Percentiles rank a stretch among this genome's conserved stretches.
These are phyloP conservation scores for Geotrichum aggregatum DNA, from an alignment of 1,139 yeast species.

Conservation along the genomic window DNA sequence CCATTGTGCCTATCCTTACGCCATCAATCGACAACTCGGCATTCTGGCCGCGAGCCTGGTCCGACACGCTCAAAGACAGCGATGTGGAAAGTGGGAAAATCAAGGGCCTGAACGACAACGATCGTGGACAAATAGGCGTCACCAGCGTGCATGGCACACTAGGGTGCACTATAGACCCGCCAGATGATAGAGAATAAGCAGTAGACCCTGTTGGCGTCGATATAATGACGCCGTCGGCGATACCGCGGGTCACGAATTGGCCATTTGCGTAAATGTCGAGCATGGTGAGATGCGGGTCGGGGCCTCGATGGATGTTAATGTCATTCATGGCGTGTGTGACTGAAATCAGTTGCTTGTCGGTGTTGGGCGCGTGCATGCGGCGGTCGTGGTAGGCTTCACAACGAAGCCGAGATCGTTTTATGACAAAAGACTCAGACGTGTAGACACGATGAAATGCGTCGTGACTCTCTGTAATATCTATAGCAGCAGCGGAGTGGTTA, in stretches of 20 bases:
- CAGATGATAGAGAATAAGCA: slow-evolving; percentile 83
- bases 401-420: slow-evolving; percentile 72
- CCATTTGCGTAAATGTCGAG: slow-evolving; percentile 79
- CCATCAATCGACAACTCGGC: slow-evolving; percentile 69
- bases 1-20: slow-evolving; percentile 60
- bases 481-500: neutral
- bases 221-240: slow-evolving; percentile 83
- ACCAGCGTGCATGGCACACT: slow-evolving; percentile 73
- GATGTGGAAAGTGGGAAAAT: slow-evolving; percentile 71
- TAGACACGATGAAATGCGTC: slow-evolving; percentile 64
- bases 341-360: slow-evolving; percentile 15
- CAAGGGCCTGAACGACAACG: slow-evolving; percentile 80
- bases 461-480: slow-evolving; percentile 55
- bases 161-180: slow-evolving; percentile 92
- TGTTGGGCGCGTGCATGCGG: slow-evolving; percentile 13
- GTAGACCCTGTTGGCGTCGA: slow-evolving; percentile 95
- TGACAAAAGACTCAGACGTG: slow-evolving; percentile 61
- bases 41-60: slow-evolving; percentile 37
- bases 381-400: slow-evolving; percentile 48
- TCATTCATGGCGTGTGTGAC: slow-evolving; percentile 80
- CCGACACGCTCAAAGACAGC: slow-evolving; percentile 56
- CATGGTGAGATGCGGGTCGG: slow-evolving; percentile 78
- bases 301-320: slow-evolving; percentile 80
- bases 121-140: slow-evolving; percentile 93
- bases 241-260: slow-evolving; percentile 78